A percentile compares a stretch with the other conserved stretches of the same genome.
These are phyloP conservation scores for Boletus insuetus DNA, from an alignment of 768 basidiomycete genomes.

Conservation along the genomic window DNA sequence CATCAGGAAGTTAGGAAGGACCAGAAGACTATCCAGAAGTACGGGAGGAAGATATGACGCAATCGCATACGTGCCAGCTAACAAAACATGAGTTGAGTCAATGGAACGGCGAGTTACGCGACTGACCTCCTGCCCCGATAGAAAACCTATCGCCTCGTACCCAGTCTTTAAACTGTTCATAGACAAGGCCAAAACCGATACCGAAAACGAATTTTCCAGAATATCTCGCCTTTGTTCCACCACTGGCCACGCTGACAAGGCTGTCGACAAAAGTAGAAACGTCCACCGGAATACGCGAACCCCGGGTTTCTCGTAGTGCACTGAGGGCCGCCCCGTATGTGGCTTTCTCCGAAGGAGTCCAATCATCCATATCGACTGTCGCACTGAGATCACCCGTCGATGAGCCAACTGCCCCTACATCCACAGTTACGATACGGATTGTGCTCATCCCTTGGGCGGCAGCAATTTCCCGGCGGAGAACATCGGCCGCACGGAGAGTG, in stretches of 20 bases:
- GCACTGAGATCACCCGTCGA: conserved; percentile 29
- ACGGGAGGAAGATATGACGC: conserved; percentile 68
- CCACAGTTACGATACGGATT: conserved; percentile 58
- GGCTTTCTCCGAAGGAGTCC: conserved; percentile 71
- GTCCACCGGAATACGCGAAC: conserved; percentile 54
- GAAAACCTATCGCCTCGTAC: conserved; percentile 66
- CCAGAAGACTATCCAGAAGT: conserved; percentile 63
- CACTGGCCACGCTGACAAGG: conserved; percentile 58
- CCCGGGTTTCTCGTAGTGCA: conserved; percentile 40
- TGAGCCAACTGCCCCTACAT: conserved; percentile 59
- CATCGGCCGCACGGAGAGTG: conserved; percentile 67
- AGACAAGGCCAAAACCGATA: conserved; percentile 40
- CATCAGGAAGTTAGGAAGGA: conserved; percentile 63
- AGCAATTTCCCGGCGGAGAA: conserved; percentile 73
- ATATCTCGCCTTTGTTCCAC: conserved; percentile 41
- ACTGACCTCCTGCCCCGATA: conserved; percentile 77
- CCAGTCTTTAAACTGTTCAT: conserved; percentile 48
- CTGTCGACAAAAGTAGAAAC: conserved; percentile 56
- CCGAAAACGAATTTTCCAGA: conserved; percentile 43
- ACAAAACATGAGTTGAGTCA: conserved; percentile 10
- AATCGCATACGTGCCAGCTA: conserved; percentile 66
- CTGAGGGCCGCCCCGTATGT: conserved; percentile 72
- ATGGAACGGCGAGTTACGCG: background rate
- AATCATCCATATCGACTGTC: conserved; percentile 57
- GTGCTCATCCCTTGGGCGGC: conserved; percentile 60